Evolutionary conservation across 1,284 basidiomycete genomes (phyloP), one percentile per base, ranked within the genome.

Genomic region (Cryptococcus deneoformans): DNA sequence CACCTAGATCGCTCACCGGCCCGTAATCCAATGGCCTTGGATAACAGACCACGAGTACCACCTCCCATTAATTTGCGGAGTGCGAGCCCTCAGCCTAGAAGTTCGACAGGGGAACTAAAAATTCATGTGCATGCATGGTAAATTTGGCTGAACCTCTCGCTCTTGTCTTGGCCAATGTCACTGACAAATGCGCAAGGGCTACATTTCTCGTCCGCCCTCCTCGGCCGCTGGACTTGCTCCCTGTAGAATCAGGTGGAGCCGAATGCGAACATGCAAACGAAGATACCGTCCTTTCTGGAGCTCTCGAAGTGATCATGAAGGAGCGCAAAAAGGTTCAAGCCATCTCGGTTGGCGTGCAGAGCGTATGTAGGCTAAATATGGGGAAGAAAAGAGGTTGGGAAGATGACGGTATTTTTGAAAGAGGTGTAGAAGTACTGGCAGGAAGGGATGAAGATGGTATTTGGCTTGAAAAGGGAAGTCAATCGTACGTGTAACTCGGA

Each of bases 261-360:
- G 57, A 55, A 5, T 60, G 61, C n/a, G 67, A 71, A 9, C 71
- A 69, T 1, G 75, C 77, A 0, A 53, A 59, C 2, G 72, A 77
- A 50, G 77, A 78, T 60, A 75, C 75, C 6, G 64, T 77, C 16
- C 52, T 78, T n/a, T 64, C 66, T 20, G 77, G 77, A n/a, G 54
- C 67, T 1, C 58, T 78, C 24, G 75, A 77, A 47, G 70, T 78
- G 8, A 65, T 63, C 38, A 77, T 77, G 75, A 71, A 72, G 52
- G 74, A 78, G 47, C 63, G 73, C 3, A 46, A 68, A 68, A 58
- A 70, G 29, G 70, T 70, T 9, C 66, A 69, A 50, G 67, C 69
- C 1, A 76, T 78, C 55, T 63, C 65, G 7, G 71, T 78, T 5
- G 71, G 70, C 20, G 65, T 76, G 39, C 71, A 75, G 60, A 64